A percentile compares a stretch with the other conserved stretches of the same genome.
Evolutionary conservation across 2,329 filamentous ascomycete species (phyloP).

Genomic region (Aspergillus sp.): DNA sequence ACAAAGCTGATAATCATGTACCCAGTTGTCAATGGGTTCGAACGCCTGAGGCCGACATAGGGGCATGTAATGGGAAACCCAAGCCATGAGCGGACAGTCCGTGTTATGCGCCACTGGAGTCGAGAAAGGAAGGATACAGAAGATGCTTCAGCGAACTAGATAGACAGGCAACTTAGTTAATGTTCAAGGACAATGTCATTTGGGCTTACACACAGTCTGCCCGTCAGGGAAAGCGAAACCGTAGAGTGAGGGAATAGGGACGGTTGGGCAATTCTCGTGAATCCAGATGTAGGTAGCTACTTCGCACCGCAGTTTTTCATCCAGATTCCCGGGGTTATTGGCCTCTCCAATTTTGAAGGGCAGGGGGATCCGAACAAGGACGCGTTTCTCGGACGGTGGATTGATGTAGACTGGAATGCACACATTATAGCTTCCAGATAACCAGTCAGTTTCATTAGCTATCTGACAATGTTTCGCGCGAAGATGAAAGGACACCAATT

Average conservation of each 20-base stretch:
- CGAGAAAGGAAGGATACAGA: conserved; percentile 7
- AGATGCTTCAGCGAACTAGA: conserved; percentile 7
- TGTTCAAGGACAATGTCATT: background rate
- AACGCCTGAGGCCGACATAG: conserved; percentile 6
- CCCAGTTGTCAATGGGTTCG: conserved; percentile 6
- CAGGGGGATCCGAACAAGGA: conserved; percentile 25
- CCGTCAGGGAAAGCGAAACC: conserved; percentile 32
- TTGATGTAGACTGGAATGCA: conserved; percentile 20
- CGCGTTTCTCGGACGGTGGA: conserved; percentile 16
- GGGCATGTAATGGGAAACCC: conserved; percentile 8
- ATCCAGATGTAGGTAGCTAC: conserved; percentile 43
- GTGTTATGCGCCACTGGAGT: conserved; percentile 5
- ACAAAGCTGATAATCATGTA: conserved; percentile 14
- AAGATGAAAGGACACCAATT: background rate
- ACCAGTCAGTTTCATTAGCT: background rate
- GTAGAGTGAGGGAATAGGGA: conserved; percentile 36
- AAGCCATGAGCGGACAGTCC: conserved; percentile 8
- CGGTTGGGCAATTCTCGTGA: conserved; percentile 33
- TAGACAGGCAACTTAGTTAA: background rate
- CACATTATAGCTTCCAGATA: background rate
- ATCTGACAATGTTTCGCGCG: background rate
- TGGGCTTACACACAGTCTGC: conserved; percentile 19
- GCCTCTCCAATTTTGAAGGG: conserved; percentile 37
- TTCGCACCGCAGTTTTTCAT: conserved; percentile 46
- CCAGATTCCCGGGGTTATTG: conserved; percentile 37